Conservation (phyloP, 202 grass and related monocot genomes). For the Eragrostis tef region DNA sequence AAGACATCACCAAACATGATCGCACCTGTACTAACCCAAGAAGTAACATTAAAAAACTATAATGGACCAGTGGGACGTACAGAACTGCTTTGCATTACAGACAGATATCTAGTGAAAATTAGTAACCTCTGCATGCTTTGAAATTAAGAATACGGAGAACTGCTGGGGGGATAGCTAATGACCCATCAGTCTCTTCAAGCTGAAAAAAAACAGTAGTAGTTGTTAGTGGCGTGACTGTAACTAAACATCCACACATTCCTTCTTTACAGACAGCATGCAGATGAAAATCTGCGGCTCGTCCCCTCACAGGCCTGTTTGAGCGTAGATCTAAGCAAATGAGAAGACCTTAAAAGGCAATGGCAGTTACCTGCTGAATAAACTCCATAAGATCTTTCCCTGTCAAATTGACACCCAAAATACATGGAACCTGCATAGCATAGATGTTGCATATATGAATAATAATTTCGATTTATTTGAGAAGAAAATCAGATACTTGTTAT, state of each 20-base stretch:
- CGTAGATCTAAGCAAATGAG: neutral
- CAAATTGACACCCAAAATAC: conserved; percentile 86
- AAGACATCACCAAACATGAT: conserved; percentile 98
- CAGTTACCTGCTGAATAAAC: conserved; percentile 82
- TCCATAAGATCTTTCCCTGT: conserved; percentile 88
- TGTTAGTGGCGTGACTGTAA: conserved; percentile 21
- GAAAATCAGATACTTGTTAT: conserved; percentile 5
- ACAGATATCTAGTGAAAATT: neutral
- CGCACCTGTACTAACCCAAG: conserved; percentile 60
- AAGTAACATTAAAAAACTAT: neutral
- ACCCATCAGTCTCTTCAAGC: conserved; percentile 92
- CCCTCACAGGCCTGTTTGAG: neutral
- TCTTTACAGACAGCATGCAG: conserved; percentile 6
- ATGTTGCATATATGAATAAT: conserved; percentile 26
- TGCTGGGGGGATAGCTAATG: conserved; percentile 71
- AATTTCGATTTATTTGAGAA: conserved; percentile 19
- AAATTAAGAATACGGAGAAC: conserved; percentile 84
- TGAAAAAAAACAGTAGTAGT: conserved; percentile 43
- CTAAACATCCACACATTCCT: conserved; percentile 2
- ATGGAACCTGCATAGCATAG: conserved; percentile 71
- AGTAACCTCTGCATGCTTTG: conserved; percentile 92
- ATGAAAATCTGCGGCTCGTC: conserved; percentile 24
- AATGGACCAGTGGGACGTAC: neutral
- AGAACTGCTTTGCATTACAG: neutral
- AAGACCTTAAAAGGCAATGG: neutral